These are phyloP conservation scores for Calonectria leucothoes DNA, from an alignment of 2,329 filamentous ascomycete genomes.

Conservation along the genomic window DNA sequence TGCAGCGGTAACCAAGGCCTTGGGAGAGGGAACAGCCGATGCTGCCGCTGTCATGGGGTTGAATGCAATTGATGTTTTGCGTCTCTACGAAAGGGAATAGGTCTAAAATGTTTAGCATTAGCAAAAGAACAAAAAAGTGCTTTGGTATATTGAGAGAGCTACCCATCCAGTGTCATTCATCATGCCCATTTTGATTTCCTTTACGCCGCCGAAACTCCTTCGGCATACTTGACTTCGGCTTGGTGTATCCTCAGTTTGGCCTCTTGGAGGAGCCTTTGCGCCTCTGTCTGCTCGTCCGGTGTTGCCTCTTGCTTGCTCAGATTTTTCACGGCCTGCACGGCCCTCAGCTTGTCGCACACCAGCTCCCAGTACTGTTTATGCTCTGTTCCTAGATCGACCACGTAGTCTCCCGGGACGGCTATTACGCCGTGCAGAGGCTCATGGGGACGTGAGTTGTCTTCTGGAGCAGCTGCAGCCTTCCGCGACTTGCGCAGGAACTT, in stretches of 20 bases:
- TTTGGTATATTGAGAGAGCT: constrained; percentile 32
- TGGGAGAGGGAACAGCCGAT: constrained; percentile 57
- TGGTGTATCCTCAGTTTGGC: constrained; percentile 51
- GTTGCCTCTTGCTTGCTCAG: constrained; percentile 41
- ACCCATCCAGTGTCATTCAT: constrained; percentile 29
- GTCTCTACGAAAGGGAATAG: constrained; percentile 41
- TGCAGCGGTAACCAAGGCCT: constrained; percentile 64
- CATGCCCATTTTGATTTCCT: constrained; percentile 3
- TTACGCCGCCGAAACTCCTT: constrained; percentile 37
- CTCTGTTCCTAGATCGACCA: constrained; percentile 43
- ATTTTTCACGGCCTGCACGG: constrained; percentile 51
- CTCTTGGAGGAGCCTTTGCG: constrained; percentile 43
- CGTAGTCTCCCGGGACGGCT: constrained; percentile 50
- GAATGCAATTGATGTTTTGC: constrained; percentile 67
- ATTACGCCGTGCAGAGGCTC: constrained; percentile 50
- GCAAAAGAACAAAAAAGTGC: constrained; percentile 27
- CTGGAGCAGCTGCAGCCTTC: constrained; percentile 46
- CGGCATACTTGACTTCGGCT: constrained; percentile 50
- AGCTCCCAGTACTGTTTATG: constrained; percentile 53
- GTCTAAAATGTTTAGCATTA: constrained; percentile 34
- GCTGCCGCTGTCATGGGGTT: constrained; percentile 68
- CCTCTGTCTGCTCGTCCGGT: constrained; percentile 42
- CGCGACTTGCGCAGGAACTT: constrained; percentile 49
- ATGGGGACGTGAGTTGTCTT: constrained; percentile 28
- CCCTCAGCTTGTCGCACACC: constrained; percentile 55